Evolutionary conservation across 768 basidiomycete species (phyloP), one percentile per base, ranked within the genome.

Genomic region (Sistotremastrum suecicum): DNA sequence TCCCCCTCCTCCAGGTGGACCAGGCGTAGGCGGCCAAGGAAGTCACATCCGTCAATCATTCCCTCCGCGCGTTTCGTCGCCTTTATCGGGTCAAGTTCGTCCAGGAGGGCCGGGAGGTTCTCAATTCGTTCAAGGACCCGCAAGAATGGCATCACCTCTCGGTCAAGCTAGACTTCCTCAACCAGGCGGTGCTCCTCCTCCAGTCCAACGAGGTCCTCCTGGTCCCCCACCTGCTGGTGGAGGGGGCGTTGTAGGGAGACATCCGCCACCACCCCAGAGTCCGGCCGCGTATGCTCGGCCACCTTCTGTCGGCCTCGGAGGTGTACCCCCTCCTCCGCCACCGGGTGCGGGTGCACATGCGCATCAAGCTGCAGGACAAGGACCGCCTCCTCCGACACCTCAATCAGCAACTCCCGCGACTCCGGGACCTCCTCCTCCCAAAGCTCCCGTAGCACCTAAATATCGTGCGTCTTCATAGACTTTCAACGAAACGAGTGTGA

Each of bases 401-500:
- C 20, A 20, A 20, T 20, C 20, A 20, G 20, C 49, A 30, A 45
- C 50, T 10, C 7, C 46, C 11, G 53, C 47, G 4, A 50, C 52
- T 11, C 43, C 58, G n/a, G 50, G 49, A 8, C 51, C 60, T 4
- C 59, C 66, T 30, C 58, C 55, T 7, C 61, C 62, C 7, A 58
- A 63, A 20, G 66, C 67, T 5, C 65, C 71, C 33, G 63, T 67
- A 7, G 61, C 61, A 36, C 67, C 75, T 11, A 75, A 75, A 58
- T 78, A 81, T 60, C 80, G 78, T 80, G 52, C 59, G 77, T 72
- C 7, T 30, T 43, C 35, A 9, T 31, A 40, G 43, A 39, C 7
- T 41, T 31, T 29, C 8, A 7, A n/a, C 10, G 37, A n/a, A 20
- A 32, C 7, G 42, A 42, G 7, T 41, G 6, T 11, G 12, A 37